Base-by-base conservation (phyloP, 2,329 filamentous ascomycete genomes). In the Aspergillus cejpii region DNA sequence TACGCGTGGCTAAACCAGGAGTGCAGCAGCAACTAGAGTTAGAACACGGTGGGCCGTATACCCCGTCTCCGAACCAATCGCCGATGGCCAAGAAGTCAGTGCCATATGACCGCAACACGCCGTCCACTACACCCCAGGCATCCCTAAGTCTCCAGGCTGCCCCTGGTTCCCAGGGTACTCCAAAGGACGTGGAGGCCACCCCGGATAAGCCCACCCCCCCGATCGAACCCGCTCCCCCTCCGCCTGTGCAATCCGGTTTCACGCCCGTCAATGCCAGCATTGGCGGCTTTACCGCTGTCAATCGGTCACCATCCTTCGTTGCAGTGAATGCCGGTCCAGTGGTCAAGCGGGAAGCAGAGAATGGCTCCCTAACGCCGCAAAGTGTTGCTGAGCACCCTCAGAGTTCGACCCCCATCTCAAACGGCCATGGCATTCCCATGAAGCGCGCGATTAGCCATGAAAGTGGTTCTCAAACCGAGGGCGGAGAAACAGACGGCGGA, bases 21-120 rank as follows among this genome's bases (percentile, higher is more conserved):
- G 90, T 97, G n/a, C 91, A 96, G 58, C 90, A 96, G 59, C 89
- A 96, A 67, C 74, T 97, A 7, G 91, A 97, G 64, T 79, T 86
- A 51, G 90, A 97, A 65, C 89, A 96, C 60, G 91, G 91, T 47
- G 92, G 91, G 1, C 89, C 91, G 12, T 80, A 92, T 49, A 96
- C 90, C 0, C 82, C 83, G 14, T 84, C 81, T 3, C 89, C 91
- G 2, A 69, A 84, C 62, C 67, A 87, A 68, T 84, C 81, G 26
- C 89, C 91, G 1, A 74, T 88, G 60, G 90, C 74, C 55, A 77
- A 74, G 50, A 63, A 65, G 45, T 51, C 60, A 10, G 50, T 57
- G 5, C 44, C 59, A 10, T 55, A 50, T 50, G 73, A 49, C 63
- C 73, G 45, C 58, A 52, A 65, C 15, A 77, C 75, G 3, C 72